A percentile compares a stretch with the other conserved stretches of the same genome.
Conservation (phyloP, 1,284 basidiomycete genomes). For the Naganishia liquefaciens region DNA sequence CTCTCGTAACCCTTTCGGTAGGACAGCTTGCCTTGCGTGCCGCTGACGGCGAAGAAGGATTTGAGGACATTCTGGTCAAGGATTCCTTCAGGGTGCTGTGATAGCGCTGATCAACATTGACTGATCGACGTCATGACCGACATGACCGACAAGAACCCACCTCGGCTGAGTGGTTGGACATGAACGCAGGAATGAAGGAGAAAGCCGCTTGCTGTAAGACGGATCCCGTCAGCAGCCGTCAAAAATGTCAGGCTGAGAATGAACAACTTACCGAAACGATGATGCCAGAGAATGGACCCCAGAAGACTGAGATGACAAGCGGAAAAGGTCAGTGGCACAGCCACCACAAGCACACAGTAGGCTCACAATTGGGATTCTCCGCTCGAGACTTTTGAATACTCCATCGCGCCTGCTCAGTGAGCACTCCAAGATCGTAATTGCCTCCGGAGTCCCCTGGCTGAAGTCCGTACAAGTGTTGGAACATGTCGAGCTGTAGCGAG, state of each 20-base stretch:
- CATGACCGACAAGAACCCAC: neutral
- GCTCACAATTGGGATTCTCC: constrained; percentile 26
- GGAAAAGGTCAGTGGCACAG: neutral
- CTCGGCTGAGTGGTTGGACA: constrained; percentile 28
- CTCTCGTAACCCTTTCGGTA: constrained; percentile 19
- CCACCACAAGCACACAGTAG: neutral
- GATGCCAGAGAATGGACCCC: constrained; percentile 22
- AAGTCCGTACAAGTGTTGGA: constrained; percentile 20
- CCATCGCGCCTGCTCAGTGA: constrained; percentile 26
- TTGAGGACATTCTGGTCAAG: constrained; percentile 26
- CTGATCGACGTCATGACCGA: no score
- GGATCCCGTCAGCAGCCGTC: neutral
- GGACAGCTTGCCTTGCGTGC: constrained; percentile 18
- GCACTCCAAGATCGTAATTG: constrained; percentile 26
- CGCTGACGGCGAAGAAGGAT: constrained; percentile 28
- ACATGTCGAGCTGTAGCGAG: constrained; percentile 21
- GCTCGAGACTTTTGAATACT: constrained; percentile 27
- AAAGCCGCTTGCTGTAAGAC: constrained; percentile 16
- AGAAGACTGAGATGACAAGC: constrained; percentile 10
- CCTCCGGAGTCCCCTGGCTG: constrained; percentile 27
- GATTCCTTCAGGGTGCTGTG: constrained; percentile 14
- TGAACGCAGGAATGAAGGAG: constrained; percentile 27
- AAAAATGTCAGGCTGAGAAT: neutral
- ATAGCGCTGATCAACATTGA: neutral
- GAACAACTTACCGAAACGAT: constrained; percentile 16